Conservation (phyloP, 2,329 filamentous ascomycete species). For the Trichophyton schoenleinii region DNA sequence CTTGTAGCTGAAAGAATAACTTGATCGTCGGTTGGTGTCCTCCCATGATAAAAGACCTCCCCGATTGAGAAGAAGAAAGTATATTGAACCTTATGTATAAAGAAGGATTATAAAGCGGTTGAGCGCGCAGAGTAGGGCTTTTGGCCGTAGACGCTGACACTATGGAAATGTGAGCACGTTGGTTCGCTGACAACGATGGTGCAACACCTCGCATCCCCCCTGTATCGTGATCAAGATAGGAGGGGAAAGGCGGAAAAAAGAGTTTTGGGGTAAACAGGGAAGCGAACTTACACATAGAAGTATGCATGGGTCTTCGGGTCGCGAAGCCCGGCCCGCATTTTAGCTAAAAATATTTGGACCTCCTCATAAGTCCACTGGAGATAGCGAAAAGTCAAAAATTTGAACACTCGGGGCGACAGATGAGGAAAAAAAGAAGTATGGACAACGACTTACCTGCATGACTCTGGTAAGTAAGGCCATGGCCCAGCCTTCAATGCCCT, state of each 20-base stretch:
- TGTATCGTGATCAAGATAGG: neutral
- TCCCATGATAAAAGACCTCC: neutral
- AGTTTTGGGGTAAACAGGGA: neutral
- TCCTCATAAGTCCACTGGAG: constrained; percentile 17
- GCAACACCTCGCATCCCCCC: neutral
- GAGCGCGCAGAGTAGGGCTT: neutral
- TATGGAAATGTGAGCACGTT: constrained; percentile 1
- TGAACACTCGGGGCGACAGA: constrained; percentile 4
- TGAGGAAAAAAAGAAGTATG: constrained; percentile 9
- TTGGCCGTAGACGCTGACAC: neutral
- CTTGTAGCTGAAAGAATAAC: neutral
- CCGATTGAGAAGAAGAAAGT: neutral
- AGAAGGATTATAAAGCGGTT: neutral
- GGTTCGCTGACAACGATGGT: neutral
- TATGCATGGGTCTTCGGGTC: constrained; percentile 17
- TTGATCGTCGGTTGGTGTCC: neutral
- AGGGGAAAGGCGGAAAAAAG: neutral
- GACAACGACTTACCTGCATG: constrained; percentile 3
- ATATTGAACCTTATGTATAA: neutral
- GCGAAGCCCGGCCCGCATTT: constrained; percentile 16
- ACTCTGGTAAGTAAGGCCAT: constrained; percentile 8
- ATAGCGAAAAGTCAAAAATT: neutral
- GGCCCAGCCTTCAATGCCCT: constrained; percentile 14
- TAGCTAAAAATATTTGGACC: constrained; percentile 16
- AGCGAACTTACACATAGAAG: constrained; percentile 6